Base-by-base conservation (phyloP, 345 rosid species). In the Cardamine resedifolia region DNA sequence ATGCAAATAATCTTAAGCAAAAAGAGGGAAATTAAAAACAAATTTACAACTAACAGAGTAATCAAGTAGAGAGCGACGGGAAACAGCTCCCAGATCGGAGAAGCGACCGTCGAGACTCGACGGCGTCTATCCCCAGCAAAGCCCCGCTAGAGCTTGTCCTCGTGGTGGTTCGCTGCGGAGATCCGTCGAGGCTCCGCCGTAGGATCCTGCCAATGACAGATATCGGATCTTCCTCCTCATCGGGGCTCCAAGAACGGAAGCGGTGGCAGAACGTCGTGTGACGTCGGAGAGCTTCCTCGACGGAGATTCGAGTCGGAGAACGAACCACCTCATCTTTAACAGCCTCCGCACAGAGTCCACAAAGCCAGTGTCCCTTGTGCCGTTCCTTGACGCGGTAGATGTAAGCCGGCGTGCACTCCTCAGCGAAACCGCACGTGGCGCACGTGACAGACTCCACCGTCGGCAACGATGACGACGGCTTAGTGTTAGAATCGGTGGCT, bases 301-400 rank as follows among this genome's bases (percentile, higher is more conserved):
- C 63, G 10, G 79, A 74, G 39, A 86, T 82, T 20, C 67, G 24
- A 28, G 70, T 33, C 5, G 72, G 69, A n/a, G 85, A 84, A 39
- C 89, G 76, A 6, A 56, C 15, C 0, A 63, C 79, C 82, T 86
- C 89, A 31, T 90, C 92, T 9, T 85, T 80, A 3, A 88, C 89
- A 0, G 92, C 97, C 62, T 88, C 97, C 4, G 85, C 47, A 12
- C 95, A 90, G 23, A 90, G 88, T 3, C 90, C 97, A 59, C 95
- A 88, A 20, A 90, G 85, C 95, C 95, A 90, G 11, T 75, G 81
- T 16, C 95, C 97, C 7, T 71, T 79, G 70, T 76, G 81, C 53
- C 80, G 79, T 64, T 84, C 89, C 14, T 83, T 73, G 11, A 90
- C 88, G 0, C 77, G 61, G 4, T 76, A 71, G 58, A 90, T 81